Conservation (phyloP, 2,329 filamentous ascomycete genomes). For the Chaetomium strumarium region DNA sequence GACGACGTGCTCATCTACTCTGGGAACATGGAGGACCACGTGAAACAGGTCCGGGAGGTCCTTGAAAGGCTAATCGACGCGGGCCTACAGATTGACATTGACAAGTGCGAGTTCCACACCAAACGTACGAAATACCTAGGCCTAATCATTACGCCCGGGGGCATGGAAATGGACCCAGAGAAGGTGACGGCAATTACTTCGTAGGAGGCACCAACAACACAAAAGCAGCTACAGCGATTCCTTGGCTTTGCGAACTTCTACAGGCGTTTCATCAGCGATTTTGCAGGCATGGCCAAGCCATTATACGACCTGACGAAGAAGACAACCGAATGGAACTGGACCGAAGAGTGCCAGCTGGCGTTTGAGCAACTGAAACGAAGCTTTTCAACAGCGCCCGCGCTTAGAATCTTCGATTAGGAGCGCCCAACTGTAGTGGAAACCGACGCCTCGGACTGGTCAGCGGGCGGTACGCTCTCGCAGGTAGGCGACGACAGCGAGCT, state of each 20-base stretch:
- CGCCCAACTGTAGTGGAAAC: background rate
- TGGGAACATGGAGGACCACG: background rate
- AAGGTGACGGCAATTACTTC: background rate
- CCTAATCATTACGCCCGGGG: background rate
- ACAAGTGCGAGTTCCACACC: background rate
- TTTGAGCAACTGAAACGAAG: background rate
- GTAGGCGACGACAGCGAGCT: background rate
- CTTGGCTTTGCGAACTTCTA: constrained; percentile 8
- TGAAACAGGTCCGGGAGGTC: background rate
- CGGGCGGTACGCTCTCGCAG: background rate
- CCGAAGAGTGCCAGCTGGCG: background rate
- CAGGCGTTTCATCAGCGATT: background rate
- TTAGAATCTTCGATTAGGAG: background rate
- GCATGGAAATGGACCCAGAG: background rate
- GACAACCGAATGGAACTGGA: background rate
- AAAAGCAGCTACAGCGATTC: background rate
- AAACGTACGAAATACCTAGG: background rate
- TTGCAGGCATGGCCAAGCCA: background rate
- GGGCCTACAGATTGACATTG: background rate
- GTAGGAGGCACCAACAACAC: background rate
- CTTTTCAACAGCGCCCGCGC: background rate
- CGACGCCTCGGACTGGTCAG: background rate
- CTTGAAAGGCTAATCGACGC: background rate
- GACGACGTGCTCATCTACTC: background rate
- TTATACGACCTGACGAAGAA: background rate